Evolutionary conservation across 257 asterid species (phyloP).

Genomic region (Capsicum pubescens): DNA sequence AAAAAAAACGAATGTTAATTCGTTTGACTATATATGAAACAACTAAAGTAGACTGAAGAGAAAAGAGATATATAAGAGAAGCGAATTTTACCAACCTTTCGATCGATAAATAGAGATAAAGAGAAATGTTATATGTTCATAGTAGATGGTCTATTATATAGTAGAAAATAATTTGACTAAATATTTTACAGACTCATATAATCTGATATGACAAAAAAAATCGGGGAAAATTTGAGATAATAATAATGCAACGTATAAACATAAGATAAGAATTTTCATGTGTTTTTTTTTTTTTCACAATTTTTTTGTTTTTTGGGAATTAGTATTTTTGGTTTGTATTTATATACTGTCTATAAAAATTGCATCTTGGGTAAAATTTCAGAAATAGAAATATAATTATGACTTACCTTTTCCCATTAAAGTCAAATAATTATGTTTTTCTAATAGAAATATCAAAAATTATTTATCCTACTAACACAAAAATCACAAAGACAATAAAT

Average conservation of each 20-base stretch:
- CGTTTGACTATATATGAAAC: neutral
- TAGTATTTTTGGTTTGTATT: neutral
- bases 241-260: neutral
- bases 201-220: neutral
- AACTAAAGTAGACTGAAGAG: neutral
- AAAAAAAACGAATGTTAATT: neutral
- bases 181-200: neutral
- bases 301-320: neutral
- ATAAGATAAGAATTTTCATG: neutral
- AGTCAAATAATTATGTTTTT: neutral
- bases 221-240: neutral
- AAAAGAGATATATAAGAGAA: neutral
- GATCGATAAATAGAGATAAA: neutral
- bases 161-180: neutral
- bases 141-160: neutral
- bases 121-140: neutral
- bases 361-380: neutral
- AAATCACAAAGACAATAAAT: too few relatives aligned
- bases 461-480: too few relatives aligned
- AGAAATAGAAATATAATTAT: neutral
- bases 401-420: neutral
- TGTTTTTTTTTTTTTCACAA: neutral
- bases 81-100: neutral
- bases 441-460: neutral
- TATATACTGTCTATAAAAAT: neutral